Evolutionary conservation across 75 land plant species (phyloP).

Genomic region (Picea glauca): DNA sequence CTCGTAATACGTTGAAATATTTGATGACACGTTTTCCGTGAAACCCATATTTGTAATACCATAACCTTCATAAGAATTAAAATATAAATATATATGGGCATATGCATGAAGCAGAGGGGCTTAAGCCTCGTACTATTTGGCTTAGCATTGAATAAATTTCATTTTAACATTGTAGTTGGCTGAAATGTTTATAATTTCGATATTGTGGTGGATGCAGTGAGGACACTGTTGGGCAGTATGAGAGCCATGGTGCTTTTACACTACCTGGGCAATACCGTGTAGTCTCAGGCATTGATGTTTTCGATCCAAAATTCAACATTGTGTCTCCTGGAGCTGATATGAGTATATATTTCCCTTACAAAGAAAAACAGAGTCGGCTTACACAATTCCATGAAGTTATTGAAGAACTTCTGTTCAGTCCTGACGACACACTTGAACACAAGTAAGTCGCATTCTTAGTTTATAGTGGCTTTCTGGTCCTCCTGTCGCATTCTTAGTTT

Average conservation of each 20-base stretch:
- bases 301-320: constrained; percentile 97
- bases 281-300: constrained; percentile 85
- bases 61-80: too few species aligned
- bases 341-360: constrained; percentile 81
- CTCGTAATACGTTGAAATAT: too few species aligned
- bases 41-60: too few species aligned
- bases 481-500: not conserved
- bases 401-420: constrained; percentile 70
- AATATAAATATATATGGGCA: too few species aligned
- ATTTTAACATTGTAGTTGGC: not conserved
- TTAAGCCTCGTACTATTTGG: not conserved
- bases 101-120: not conserved
- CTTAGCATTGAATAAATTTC: not conserved
- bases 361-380: constrained; percentile 58
- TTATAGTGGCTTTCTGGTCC: not conserved
- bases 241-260: constrained; percentile 85
- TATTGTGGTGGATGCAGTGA: constrained; percentile 40
- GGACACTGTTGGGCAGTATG: constrained; percentile 88
- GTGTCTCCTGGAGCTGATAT: constrained; percentile 96
- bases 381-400: constrained; percentile 64
- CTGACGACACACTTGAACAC: constrained; percentile 65
- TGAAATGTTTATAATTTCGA: not conserved
- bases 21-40: too few species aligned
- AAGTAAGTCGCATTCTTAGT: constrained; percentile 31
- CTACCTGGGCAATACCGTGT: constrained; percentile 87